Evolutionary conservation across 2,329 filamentous ascomycete species (phyloP).

Genomic region (Phaeophleospora eucalypticola): DNA sequence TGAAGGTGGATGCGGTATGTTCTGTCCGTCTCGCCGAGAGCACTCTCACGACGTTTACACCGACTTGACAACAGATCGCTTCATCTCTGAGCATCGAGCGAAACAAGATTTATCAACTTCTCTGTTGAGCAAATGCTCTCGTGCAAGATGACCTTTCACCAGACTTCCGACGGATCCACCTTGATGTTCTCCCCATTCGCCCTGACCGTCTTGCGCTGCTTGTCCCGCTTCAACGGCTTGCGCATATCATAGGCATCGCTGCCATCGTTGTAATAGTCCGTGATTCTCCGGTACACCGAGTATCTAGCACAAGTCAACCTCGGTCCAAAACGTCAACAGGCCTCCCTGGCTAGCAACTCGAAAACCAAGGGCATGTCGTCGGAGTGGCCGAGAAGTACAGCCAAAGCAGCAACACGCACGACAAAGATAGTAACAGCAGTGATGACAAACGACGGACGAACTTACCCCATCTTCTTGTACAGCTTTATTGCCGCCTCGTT

Average conservation of each 20-base stretch:
- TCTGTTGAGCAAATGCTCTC: too few species aligned
- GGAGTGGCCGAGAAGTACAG: background rate
- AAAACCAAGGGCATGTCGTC: too few species aligned
- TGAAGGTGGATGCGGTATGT: too few species aligned
- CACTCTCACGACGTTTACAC: too few species aligned
- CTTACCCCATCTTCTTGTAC: conserved; percentile 81
- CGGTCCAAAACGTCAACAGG: conserved; percentile 7
- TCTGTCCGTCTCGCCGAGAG: too few species aligned
- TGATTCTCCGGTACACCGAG: conserved; percentile 80
- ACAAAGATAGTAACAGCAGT: conserved; percentile 3
- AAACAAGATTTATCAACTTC: too few species aligned
- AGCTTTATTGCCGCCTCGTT: conserved; percentile 84
- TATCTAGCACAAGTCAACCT: conserved; percentile 57
- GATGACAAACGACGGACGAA: conserved; percentile 8
- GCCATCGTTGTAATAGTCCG: conserved; percentile 90
- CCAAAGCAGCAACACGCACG: background rate
- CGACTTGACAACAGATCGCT: too few species aligned
- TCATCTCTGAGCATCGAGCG: too few species aligned
- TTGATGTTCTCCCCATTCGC: conserved; percentile 73
- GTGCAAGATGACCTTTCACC: conserved; percentile 51
- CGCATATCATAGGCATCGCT: conserved; percentile 98
- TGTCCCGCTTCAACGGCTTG: conserved; percentile 80
- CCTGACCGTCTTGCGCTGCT: conserved; percentile 68
- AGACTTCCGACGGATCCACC: conserved; percentile 82
- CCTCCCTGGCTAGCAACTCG: background rate